Conservation (phyloP, 768 basidiomycete genomes). For the Suillus plorans region DNA sequence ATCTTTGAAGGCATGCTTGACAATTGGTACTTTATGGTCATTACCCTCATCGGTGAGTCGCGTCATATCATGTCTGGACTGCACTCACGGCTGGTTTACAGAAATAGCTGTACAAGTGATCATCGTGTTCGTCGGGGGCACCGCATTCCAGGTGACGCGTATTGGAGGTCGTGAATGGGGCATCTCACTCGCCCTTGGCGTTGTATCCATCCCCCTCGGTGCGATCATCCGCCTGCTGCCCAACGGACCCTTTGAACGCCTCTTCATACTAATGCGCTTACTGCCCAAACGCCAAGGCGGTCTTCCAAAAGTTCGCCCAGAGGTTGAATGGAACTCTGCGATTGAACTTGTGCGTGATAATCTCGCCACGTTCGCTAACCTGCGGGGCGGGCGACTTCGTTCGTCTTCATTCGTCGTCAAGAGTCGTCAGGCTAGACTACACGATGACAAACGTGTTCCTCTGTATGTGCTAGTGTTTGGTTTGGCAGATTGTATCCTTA, state of each 20-base stretch:
- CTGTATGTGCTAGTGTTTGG: constrained; percentile 42
- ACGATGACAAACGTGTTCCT: constrained; percentile 43
- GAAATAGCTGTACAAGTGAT: constrained; percentile 85
- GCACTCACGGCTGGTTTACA: constrained; percentile 29
- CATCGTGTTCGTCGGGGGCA: constrained; percentile 89
- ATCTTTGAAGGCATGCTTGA: constrained; percentile 78
- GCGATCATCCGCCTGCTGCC: constrained; percentile 78
- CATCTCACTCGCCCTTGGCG: constrained; percentile 84
- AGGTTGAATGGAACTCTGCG: constrained; percentile 74
- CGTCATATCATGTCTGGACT: constrained; percentile 1
- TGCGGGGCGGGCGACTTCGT: constrained; percentile 87
- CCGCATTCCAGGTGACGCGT: constrained; percentile 85
- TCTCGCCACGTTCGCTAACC: constrained; percentile 73
- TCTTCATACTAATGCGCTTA: constrained; percentile 55
- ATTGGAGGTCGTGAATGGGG: constrained; percentile 90
- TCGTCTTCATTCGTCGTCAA: constrained; percentile 84
- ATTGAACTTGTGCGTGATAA: constrained; percentile 85
- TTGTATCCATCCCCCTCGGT: constrained; percentile 87
- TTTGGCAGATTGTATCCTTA: constrained; percentile 21
- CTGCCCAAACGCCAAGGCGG: constrained; percentile 57
- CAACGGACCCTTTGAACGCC: constrained; percentile 70
- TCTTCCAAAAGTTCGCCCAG: constrained; percentile 63
- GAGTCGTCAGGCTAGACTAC: constrained; percentile 63
- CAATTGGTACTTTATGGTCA: constrained; percentile 83
- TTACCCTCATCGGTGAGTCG: constrained; percentile 79